A percentile compares a stretch with the other conserved stretches of the same genome.
These are phyloP conservation scores for Thielaviopsis euricoi DNA, from an alignment of 2,329 filamentous ascomycete species.

Conservation along the genomic window DNA sequence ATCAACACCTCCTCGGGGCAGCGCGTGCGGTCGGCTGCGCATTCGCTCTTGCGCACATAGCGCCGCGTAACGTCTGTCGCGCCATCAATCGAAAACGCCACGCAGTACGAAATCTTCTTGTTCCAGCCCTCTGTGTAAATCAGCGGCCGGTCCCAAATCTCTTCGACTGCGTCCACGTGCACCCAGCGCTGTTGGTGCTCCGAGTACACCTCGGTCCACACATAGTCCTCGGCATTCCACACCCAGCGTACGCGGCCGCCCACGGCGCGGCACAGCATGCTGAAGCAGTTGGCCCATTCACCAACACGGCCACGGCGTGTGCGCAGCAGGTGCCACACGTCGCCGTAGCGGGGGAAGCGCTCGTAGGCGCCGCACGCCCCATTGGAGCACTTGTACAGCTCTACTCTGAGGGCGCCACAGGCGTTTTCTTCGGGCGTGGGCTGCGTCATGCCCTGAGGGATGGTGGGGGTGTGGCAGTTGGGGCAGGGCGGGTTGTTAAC, in stretches of 20 bases:
- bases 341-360: conserved; percentile 84
- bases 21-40: conserved; percentile 57
- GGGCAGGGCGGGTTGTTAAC: conserved; percentile 88
- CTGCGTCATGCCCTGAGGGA: conserved; percentile 66
- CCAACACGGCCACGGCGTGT: conserved; percentile 74
- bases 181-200: conserved; percentile 88
- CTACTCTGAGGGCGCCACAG: conserved; percentile 71
- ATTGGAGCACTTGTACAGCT: conserved; percentile 76
- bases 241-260: conserved; percentile 89
- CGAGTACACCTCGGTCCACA: conserved; percentile 96
- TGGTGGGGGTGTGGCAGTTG: conserved; percentile 65
- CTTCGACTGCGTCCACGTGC: conserved; percentile 91
- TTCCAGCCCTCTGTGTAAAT: conserved; percentile 91
- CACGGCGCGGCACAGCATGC: conserved; percentile 89
- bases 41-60: conserved; percentile 55
- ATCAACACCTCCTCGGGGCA: conserved; percentile 81
- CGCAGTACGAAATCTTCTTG: conserved; percentile 92
- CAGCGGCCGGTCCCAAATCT: conserved; percentile 84
- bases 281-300: conserved; percentile 98
- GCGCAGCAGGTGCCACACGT: conserved; percentile 84
- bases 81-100: conserved; percentile 87
- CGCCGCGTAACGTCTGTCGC: conserved; percentile 49
- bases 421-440: conserved; percentile 81
- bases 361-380: conserved; percentile 61
- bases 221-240: conserved; percentile 94